phyloP scores from a whole-genome alignment of 768 basidiomycete species.

The Lactarius evosmus region DNA sequence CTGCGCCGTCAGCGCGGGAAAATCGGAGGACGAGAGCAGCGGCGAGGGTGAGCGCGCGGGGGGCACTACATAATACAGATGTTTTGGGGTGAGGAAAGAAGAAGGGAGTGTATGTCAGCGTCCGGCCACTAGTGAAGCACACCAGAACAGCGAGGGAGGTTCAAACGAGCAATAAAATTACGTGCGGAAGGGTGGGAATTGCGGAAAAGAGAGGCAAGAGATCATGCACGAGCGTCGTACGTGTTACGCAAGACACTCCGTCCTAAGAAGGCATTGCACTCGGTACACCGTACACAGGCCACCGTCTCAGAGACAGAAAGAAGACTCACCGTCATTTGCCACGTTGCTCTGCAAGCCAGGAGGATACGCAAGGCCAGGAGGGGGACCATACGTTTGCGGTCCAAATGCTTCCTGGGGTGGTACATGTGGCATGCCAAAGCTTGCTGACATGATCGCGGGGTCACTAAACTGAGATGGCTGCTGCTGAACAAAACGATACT shows the following conservation, averaged over 20 bases:
- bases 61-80: conserved; percentile 27
- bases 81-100: conserved; percentile 32
- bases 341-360: conserved; percentile 35
- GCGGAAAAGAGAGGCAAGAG: neutral
- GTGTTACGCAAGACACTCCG: conserved; percentile 9
- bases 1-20: conserved; percentile 62
- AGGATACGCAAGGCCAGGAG: conserved; percentile 57
- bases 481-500: conserved; percentile 33
- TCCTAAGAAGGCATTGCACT: conserved; percentile 20
- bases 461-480: conserved; percentile 24
- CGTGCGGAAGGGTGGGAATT: neutral
- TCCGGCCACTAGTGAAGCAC: conserved; percentile 20
- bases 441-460: conserved; percentile 24
- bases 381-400: conserved; percentile 44
- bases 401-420: conserved; percentile 14
- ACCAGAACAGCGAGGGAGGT: conserved; percentile 22
- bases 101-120: conserved; percentile 27
- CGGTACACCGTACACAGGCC: conserved; percentile 18
- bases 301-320: conserved; percentile 2
- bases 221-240: conserved; percentile 8
- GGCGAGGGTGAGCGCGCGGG: conserved; percentile 36
- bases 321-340: conserved; percentile 27
- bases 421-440: conserved; percentile 16
- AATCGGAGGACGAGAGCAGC: conserved; percentile 64
- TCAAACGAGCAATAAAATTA: neutral